Evolutionary conservation across 257 asterid genomes (phyloP), one percentile per base, ranked within the genome.

Genomic region (Ophiorrhiza pumila): DNA sequence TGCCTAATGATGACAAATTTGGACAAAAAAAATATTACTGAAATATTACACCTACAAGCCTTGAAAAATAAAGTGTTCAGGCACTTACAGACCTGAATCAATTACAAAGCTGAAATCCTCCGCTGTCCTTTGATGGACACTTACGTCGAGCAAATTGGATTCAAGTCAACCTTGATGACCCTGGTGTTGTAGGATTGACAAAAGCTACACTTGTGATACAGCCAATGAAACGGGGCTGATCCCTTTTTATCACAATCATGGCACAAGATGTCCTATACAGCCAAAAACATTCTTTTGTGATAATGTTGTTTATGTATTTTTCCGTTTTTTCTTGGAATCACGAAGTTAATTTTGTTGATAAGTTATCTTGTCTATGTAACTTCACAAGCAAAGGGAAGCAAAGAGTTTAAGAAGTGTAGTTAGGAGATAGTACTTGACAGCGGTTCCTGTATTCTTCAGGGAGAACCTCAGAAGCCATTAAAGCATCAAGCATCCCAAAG

Each of bases 401-500:
- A 37, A 61, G 60, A 20, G 34, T 37, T 22, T 15, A 23, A 12
- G 65, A 46, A 46, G 50, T 60, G 57, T 17, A 46, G 37, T 49
- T 34, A 14, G 43, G 50, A 78, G 4, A 23, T 9, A 59, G 79
- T 82, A 89, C 98, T 78, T 91, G 97, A 82, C 92, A 85, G 4
- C 90, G 89, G 80, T 82, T 74, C 80, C 96, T 93, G 63, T 84
- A 93, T 73, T 93, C 98, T 82, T 93, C 98, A 4, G 97, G 97
- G 50, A 93, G 96, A 53, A 80, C 89, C 87, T 93, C 97, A 22
- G 94, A 91, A 73, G 87, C 90, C 98, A 93, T 93, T 79, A 93
- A 80, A 66, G 96, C 98, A 52, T 93, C 97, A 61, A 93, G 96
- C 97, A 93, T 93, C 68, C 96, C 96, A 55, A 93, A 93, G 85